Conservation (phyloP, 1,284 basidiomycete genomes). For the Psilocybe mexicana region DNA sequence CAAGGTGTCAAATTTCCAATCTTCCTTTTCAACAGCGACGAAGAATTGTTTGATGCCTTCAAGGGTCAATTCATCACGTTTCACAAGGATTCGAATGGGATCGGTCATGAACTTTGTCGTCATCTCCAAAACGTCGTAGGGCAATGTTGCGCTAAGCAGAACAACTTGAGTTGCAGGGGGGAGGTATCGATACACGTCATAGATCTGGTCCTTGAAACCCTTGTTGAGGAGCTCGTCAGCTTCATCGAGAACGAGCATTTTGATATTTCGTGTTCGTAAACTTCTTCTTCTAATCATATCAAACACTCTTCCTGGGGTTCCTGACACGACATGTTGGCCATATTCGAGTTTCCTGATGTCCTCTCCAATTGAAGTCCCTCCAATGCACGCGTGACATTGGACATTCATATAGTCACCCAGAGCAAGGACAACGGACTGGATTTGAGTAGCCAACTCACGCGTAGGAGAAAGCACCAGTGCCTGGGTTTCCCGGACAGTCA, state of each 20-base stretch:
- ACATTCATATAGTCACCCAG: slow-evolving; percentile 99
- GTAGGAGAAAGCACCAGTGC: slow-evolving; percentile 95
- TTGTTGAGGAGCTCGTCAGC: slow-evolving; percentile 97
- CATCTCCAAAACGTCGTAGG: slow-evolving; percentile 99
- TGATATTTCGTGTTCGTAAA: slow-evolving; percentile 96
- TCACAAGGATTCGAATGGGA: slow-evolving; percentile 97
- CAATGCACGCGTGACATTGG: slow-evolving; percentile 98
- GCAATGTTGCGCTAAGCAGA: slow-evolving; percentile 92
- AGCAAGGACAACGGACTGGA: slow-evolving; percentile 97
- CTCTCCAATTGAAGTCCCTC: slow-evolving; percentile 96
- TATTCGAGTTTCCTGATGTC: slow-evolving; percentile 99
- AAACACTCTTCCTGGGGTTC: slow-evolving; percentile 97
- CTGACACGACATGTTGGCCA: slow-evolving; percentile 96
- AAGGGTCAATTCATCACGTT: slow-evolving; percentile 98
- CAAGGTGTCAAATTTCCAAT: slow-evolving; percentile 99
- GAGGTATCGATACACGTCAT: slow-evolving; percentile 98
- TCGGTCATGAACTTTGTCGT: slow-evolving; percentile 99
- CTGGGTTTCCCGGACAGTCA: slow-evolving; percentile 93
- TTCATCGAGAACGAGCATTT: slow-evolving; percentile 99
- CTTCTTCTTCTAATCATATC: slow-evolving; percentile 98
- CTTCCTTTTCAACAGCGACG: slow-evolving; percentile 99
- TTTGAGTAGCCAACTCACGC: slow-evolving; percentile 95
- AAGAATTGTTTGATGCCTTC: slow-evolving; percentile 99
- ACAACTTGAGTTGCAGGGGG: slow-evolving; percentile 99
- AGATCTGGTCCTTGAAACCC: slow-evolving; percentile 99